A percentile compares a stretch with the other conserved stretches of the same genome.
Conservation (phyloP, 2,329 filamentous ascomycete genomes). For the Aureobasidium sp. region DNA sequence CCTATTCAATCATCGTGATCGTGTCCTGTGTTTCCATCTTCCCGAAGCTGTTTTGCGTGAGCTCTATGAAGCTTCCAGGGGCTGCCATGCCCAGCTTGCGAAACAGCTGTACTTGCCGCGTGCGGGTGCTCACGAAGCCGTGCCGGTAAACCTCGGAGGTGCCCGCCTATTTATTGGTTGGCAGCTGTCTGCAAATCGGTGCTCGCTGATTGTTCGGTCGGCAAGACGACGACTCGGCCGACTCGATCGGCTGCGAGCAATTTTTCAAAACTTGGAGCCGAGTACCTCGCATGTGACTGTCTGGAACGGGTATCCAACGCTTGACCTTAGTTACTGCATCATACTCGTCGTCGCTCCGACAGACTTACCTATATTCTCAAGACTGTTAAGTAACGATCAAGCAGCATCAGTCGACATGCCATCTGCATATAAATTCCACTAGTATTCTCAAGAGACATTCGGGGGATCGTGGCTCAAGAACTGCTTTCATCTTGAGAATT, state of each 20-base stretch:
- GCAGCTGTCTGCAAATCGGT: neutral
- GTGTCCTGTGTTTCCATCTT: neutral
- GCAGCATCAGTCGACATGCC: neutral
- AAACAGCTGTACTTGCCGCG: neutral
- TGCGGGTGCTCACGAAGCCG: neutral
- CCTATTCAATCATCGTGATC: neutral
- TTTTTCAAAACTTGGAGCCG: constrained; percentile 7
- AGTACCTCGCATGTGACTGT: neutral
- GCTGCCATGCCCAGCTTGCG: neutral
- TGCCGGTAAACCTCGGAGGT: constrained; percentile 4
- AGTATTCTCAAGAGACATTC: neutral
- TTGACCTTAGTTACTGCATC: neutral
- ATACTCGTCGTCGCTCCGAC: too few relatives aligned
- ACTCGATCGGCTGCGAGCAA: constrained; percentile 1
- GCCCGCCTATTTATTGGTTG: neutral
- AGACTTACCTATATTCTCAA: neutral
- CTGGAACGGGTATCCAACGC: neutral
- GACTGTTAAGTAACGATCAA: neutral
- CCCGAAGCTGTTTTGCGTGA: neutral
- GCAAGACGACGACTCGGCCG: constrained; percentile 1
- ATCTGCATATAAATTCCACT: neutral
- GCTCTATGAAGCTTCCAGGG: neutral
- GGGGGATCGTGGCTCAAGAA: neutral
- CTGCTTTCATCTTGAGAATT: neutral
- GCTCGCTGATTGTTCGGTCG: constrained; percentile 6